Evolutionary conservation across 495 filamentous ascomycete genomes (phyloP).

Genomic region (Pseudoneurospora amorphoporcata): DNA sequence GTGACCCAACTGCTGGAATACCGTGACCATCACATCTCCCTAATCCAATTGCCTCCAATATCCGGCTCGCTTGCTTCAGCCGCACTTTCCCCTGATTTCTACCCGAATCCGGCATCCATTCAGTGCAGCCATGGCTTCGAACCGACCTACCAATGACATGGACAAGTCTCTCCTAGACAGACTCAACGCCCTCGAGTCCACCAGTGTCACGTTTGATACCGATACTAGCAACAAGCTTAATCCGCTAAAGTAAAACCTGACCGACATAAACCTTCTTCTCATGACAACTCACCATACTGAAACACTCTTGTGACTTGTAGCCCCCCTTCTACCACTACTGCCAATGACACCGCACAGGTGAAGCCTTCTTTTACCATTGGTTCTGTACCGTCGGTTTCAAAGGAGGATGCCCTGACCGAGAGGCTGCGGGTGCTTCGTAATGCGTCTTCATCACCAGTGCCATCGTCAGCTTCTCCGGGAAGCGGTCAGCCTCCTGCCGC

Average conservation of each 20-base stretch:
- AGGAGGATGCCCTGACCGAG: slow-evolving; percentile 33
- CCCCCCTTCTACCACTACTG: background rate
- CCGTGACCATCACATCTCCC: background rate
- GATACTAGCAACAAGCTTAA: slow-evolving; percentile 3
- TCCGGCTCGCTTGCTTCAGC: background rate
- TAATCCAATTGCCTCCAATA: background rate
- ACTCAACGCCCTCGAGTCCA: slow-evolving; percentile 60
- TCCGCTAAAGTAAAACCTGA: slow-evolving; percentile 22
- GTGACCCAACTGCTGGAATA: background rate
- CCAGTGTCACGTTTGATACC: slow-evolving; percentile 22
- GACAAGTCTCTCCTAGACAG: slow-evolving; percentile 82
- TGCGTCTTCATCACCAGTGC: background rate
- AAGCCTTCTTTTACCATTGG: background rate
- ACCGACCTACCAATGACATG: background rate
- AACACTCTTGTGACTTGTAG: background rate
- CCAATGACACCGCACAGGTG: background rate
- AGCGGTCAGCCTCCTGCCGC: background rate
- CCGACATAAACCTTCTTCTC: background rate
- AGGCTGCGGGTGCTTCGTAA: slow-evolving; percentile 34
- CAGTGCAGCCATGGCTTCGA: background rate
- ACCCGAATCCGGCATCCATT: background rate
- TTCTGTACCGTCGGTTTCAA: slow-evolving; percentile 18
- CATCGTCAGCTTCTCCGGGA: background rate
- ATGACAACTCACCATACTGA: background rate
- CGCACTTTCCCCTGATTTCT: background rate